A percentile compares a stretch with the other conserved stretches of the same genome.
Evolutionary conservation across 208 protist genomes (phyloP).

Genomic region (Angomonas ambiguus): DNA sequence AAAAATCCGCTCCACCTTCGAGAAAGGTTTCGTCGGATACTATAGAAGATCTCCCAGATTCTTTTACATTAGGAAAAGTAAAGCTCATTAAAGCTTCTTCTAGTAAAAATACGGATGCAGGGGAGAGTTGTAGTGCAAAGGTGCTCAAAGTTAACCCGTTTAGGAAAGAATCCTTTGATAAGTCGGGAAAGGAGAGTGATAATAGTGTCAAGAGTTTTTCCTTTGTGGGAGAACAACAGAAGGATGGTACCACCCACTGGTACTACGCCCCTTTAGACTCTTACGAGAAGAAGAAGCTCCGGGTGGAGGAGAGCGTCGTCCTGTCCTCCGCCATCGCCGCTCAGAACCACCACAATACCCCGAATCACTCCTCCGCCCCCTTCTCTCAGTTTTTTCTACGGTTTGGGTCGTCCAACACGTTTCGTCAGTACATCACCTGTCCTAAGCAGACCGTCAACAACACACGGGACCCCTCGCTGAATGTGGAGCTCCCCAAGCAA

Average conservation of each 20-base stretch:
- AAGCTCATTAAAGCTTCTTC: not conserved
- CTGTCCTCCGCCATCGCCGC: constrained; percentile 17
- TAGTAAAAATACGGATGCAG: not conserved
- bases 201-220: constrained; percentile 32
- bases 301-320: constrained; percentile 60
- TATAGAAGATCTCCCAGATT: not conserved
- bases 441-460: not conserved
- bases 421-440: constrained; percentile 41
- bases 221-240: constrained; percentile 53
- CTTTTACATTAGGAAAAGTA: not conserved
- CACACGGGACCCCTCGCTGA: not conserved
- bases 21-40: not conserved
- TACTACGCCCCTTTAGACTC: constrained; percentile 66
- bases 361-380: not conserved
- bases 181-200: constrained; percentile 18
- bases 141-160: not conserved
- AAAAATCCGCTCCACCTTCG: not conserved
- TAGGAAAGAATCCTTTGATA: not conserved
- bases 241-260: constrained; percentile 23
- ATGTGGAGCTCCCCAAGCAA: not conserved
- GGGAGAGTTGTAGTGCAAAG: not conserved
- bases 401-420: constrained; percentile 38
- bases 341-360: not conserved
- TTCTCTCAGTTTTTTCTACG: constrained; percentile 36
- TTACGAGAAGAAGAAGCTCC: constrained; percentile 61